Evolutionary conservation across 2,329 filamentous ascomycete species (phyloP).

Genomic region (Acrocalymma vagum): DNA sequence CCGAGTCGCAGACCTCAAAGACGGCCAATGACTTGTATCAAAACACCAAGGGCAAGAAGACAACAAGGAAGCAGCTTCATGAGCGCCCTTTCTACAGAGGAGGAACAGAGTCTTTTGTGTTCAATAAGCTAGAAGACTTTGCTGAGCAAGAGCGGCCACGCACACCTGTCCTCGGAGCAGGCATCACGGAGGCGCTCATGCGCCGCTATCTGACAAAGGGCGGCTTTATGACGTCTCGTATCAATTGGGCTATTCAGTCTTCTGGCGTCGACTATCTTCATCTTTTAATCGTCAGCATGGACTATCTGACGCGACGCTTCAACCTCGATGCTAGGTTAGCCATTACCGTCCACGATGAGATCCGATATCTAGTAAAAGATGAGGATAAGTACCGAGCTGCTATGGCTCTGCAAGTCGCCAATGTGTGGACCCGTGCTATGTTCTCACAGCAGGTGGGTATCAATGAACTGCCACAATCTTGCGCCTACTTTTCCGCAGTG

Average conservation of each 20-base stretch:
- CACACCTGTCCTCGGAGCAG: constrained; percentile 91
- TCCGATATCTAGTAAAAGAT: constrained; percentile 87
- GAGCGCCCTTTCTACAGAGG: constrained; percentile 90
- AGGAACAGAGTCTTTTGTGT: constrained; percentile 96
- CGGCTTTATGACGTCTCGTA: constrained; percentile 92
- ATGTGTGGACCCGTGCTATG: constrained; percentile 97
- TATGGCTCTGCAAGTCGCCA: constrained; percentile 92
- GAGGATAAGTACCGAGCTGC: constrained; percentile 88
- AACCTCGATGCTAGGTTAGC: constrained; percentile 85
- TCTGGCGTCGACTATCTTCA: constrained; percentile 97
- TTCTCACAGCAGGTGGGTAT: constrained; percentile 98
- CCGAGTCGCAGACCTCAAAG: constrained; percentile 78
- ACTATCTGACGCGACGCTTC: constrained; percentile 86
- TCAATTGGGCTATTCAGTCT: constrained; percentile 99
- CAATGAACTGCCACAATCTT: constrained; percentile 89
- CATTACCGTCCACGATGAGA: constrained; percentile 97
- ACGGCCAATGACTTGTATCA: constrained; percentile 84
- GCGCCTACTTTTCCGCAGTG: constrained; percentile 94
- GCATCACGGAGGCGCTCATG: constrained; percentile 96
- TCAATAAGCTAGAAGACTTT: constrained; percentile 98
- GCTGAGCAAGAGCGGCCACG: constrained; percentile 91
- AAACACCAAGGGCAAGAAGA: constrained; percentile 90
- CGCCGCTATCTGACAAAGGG: constrained; percentile 85
- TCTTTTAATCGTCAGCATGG: constrained; percentile 91
- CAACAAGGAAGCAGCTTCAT: constrained; percentile 74